Evolutionary conservation across 129 eudicot species (phyloP), one percentile per base, ranked within the genome.

Genomic region (Daucus carota): DNA sequence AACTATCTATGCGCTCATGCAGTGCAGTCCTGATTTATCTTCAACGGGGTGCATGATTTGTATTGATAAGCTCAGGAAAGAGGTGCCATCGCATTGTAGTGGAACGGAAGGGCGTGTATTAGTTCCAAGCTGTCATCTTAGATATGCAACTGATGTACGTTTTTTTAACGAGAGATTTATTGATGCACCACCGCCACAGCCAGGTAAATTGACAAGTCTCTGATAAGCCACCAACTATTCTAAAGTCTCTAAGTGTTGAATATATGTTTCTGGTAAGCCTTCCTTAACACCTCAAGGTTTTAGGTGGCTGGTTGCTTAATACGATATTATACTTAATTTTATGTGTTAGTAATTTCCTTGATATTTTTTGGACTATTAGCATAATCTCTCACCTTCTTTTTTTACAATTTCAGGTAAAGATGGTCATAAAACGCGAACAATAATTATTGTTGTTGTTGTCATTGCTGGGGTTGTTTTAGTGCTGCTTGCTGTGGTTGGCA

Each of bases 121-220:
- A 15, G n/a, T 2, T 14, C 76, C 87, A 12, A 86, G 80, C 57
- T 90, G 96, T 73, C 1, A 47, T 43, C 24, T 90, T 41, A 80
- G 86, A 31, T 90, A 68, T 26, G 89, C 86, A 74, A 47, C 8
- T n/a, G n/a, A n/a, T n/a, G 14, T 1, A 48, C 72, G 12, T 0
- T 87, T 90, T 48, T 88, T 75, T 29, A 84, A 73, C 43, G 69
- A 81, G 43, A 83, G 24, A 17, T 11, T 73, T 11, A 60, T 78
- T 46, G 18, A 38, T 12, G 46, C 72, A 31, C 50, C 66, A 3
- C 74, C 36, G 0, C 40, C 48, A 17, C 57, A 17, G 24, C n/a
- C n/a, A n/a, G n/a, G n/a, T n/a, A n/a, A n/a, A n/a, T n/a, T n/a
- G n/a, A n/a, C n/a, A n/a, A n/a, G n/a, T n/a, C n/a, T n/a, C n/a